Evolutionary conservation across 768 basidiomycete species (phyloP).

Genomic region (Naganishia friedmannii): DNA sequence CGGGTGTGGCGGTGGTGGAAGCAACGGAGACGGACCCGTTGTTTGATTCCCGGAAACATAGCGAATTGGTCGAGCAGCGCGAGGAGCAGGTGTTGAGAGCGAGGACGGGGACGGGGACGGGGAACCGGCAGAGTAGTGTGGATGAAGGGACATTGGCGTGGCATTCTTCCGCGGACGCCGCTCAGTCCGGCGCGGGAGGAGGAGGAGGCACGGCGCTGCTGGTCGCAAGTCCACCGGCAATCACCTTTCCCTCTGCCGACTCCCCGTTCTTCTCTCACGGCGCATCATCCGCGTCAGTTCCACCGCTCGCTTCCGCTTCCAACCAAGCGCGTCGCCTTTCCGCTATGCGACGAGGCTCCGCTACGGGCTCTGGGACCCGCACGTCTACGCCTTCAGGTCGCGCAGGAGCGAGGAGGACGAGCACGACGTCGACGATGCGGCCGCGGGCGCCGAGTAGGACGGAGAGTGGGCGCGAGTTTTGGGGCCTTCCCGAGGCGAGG

Average conservation of each 20-base stretch:
- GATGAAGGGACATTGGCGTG: conserved; percentile 16
- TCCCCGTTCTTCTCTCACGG: not conserved
- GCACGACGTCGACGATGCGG: not conserved
- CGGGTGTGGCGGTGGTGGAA: too few relatives aligned
- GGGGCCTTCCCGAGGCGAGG: conserved; percentile 47
- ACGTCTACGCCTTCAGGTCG: not conserved
- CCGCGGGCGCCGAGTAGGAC: conserved; percentile 38
- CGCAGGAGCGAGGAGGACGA: not conserved
- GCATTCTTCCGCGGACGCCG: not conserved
- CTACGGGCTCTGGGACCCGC: not conserved
- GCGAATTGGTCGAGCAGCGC: conserved; percentile 35
- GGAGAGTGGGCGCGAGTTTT: conserved; percentile 49
- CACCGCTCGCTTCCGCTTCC: not conserved
- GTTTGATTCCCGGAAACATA: conserved; percentile 36
- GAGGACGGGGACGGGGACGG: conserved; percentile 20
- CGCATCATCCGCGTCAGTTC: not conserved
- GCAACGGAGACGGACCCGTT: conserved; percentile 49
- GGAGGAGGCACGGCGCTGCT: too few relatives aligned
- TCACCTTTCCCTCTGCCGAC: not conserved
- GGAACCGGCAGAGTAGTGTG: too few relatives aligned
- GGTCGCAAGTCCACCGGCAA: conserved; percentile 7
- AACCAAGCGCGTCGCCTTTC: not conserved
- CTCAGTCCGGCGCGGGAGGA: not conserved
- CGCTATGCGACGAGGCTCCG: not conserved
- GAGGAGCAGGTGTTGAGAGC: conserved; percentile 32